Evolutionary conservation across 345 rosid species (phyloP).

Genomic region (Brassica juncea): DNA sequence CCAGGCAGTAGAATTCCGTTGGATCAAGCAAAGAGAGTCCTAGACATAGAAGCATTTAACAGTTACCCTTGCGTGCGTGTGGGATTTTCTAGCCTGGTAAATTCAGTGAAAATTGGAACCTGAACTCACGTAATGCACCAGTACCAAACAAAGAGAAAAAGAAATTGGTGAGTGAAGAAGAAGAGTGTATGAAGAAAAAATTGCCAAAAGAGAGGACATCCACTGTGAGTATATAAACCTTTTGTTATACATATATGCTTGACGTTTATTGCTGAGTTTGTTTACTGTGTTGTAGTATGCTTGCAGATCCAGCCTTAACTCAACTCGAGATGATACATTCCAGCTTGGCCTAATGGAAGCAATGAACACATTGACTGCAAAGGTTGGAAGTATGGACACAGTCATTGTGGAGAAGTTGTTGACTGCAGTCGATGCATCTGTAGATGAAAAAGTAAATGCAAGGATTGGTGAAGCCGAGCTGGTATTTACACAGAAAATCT

Average conservation of each 20-base stretch:
- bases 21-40: no score
- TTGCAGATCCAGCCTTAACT: no score
- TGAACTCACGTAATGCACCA: not conserved
- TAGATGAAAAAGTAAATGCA: not conserved
- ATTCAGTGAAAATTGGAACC: not conserved
- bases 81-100: not conserved
- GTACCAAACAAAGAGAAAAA: not conserved
- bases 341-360: not conserved
- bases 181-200: not conserved
- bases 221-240: not conserved
- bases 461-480: no score
- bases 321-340: not conserved
- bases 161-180: not conserved
- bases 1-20: no score
- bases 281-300: not conserved
- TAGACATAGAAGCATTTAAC: not conserved
- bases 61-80: not conserved
- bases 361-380: not conserved
- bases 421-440: not conserved
- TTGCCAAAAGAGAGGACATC: not conserved
- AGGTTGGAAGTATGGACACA: not conserved
- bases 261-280: not conserved
- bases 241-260: no score
- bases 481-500: no score
- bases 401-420: not conserved